phyloP scores from a whole-genome alignment of 768 basidiomycete species.

The Mycena floridula region DNA sequence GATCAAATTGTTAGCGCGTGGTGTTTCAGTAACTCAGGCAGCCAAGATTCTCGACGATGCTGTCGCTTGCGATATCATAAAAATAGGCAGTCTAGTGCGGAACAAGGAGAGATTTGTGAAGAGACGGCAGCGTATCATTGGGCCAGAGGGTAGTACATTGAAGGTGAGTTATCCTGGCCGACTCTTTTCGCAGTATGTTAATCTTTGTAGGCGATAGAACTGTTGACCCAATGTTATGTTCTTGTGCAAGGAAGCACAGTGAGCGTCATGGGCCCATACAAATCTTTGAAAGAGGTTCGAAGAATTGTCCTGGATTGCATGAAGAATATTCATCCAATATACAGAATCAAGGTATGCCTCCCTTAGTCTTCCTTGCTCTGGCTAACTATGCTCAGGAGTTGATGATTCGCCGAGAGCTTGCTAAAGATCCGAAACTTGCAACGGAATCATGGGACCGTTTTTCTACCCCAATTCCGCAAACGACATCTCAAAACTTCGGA shows the following conservation, averaged over 20 bases:
- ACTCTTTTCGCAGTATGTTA: too few relatives aligned
- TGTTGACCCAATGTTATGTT: constrained; percentile 94
- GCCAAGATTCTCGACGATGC: constrained; percentile 87
- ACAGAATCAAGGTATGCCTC: constrained; percentile 81
- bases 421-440: constrained; percentile 95
- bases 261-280: constrained; percentile 95
- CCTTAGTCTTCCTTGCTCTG: constrained; percentile 3
- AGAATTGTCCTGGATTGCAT: constrained; percentile 98
- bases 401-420: constrained; percentile 96
- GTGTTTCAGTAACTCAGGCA: constrained; percentile 80
- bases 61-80: constrained; percentile 94
- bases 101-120: constrained; percentile 98
- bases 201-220: constrained; percentile 80
- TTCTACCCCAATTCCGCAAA: constrained; percentile 92
- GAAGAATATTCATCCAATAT: constrained; percentile 99
- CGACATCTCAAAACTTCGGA: constrained; percentile 89
- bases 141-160: constrained; percentile 93
- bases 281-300: constrained; percentile 92
- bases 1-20: constrained; percentile 91
- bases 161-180: constrained; percentile 84
- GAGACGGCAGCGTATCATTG: constrained; percentile 91
- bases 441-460: constrained; percentile 96
- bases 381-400: constrained; percentile 57
- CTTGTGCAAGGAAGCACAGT: constrained; percentile 98
- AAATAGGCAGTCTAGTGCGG: constrained; percentile 89